Conservation (phyloP, 23 red algal genomes). For the Gracilaria domingensis region DNA sequence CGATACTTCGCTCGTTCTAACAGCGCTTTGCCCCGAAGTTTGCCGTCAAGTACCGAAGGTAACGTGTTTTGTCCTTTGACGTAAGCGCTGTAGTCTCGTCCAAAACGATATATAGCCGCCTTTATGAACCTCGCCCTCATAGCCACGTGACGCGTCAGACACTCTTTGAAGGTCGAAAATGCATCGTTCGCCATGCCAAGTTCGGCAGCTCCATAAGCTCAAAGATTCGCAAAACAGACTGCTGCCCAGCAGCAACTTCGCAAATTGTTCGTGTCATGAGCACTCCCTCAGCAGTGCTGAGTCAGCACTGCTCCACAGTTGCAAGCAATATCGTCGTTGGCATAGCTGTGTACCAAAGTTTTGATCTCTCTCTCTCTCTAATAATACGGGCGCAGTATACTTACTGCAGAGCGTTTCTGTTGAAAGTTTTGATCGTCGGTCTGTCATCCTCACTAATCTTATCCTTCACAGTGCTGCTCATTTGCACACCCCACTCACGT, state of each 20-base stretch:
- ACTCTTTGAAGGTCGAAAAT: constrained; percentile 88
- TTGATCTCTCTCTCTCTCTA: no score
- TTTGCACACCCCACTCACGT: constrained; percentile 42
- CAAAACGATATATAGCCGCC: constrained; percentile 79
- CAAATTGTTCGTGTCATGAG: constrained; percentile 76
- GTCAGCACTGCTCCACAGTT: constrained; percentile 93
- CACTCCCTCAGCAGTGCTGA: no score
- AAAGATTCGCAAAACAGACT: constrained; percentile 88
- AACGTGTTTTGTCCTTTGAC: constrained; percentile 87
- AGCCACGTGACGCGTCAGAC: constrained; percentile 81
- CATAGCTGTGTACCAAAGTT: constrained; percentile 79
- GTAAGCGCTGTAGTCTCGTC: constrained; percentile 80
- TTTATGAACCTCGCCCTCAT: constrained; percentile 85
- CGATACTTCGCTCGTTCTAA: constrained; percentile 90
- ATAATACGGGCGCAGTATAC: no score
- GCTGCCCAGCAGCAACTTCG: constrained; percentile 70
- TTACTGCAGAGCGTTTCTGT: no score
- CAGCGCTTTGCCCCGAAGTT: constrained; percentile 87
- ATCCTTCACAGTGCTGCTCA: not conserved
- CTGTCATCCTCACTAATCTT: constrained; percentile 66
- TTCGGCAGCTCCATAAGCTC: constrained; percentile 80
- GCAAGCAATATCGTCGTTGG: constrained; percentile 70
- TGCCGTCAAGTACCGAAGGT: constrained; percentile 89
- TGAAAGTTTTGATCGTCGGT: constrained; percentile 32
- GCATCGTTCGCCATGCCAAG: constrained; percentile 99